Base-by-base conservation (phyloP, 1,139 yeast genomes). In the Ogataea hybrid region DNA sequence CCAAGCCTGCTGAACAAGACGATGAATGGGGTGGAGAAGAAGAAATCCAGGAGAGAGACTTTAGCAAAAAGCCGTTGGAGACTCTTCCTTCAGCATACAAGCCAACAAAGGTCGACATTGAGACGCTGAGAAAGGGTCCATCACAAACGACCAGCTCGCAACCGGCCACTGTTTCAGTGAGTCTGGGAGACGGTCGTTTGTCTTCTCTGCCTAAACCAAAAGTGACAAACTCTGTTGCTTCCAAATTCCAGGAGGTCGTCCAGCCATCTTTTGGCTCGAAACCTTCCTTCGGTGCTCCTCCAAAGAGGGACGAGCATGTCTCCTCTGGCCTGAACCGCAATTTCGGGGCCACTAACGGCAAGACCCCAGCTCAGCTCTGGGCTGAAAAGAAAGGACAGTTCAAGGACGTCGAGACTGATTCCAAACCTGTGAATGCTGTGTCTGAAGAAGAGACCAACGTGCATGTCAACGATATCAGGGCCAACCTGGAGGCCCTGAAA, bases 281-380 rank as follows among this genome's bases (percentile, higher is more conserved):
- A 53, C 78, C 83, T 28, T 47, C 52, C 6, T 60, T 62, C 22
- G 62, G 65, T 20, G 52, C 62, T 17, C 49, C 64, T 3, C 58
- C 65, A 25, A 59, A 57, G 41, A 65, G 62, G 35, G 58, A 62
- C 30, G 75, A 77, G 33, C 73, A 75, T 44, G 67, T 78, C 7
- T 73, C 75, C 31, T 81, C 85, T 37, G 95, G 90, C 28, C 65
- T 77, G 31, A 76, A 81, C 42, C 77, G 82, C 63, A 76, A 83
- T 60, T 84, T 79, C 62, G 95, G 79, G 47, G 70, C 86, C 39
- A 77, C 76, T 51, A 78, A 75, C 45, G 96, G 96, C 47, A 86
- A 87, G 66, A 85, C 96, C 4, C 97, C 97, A 23, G 96, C 96
- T 28, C 97, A 89, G 65, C 60, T 86, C 28, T 89, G 97, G 97